Conservation (phyloP, 2,329 filamentous ascomycete genomes). For the Aspergillus brasiliensis region DNA sequence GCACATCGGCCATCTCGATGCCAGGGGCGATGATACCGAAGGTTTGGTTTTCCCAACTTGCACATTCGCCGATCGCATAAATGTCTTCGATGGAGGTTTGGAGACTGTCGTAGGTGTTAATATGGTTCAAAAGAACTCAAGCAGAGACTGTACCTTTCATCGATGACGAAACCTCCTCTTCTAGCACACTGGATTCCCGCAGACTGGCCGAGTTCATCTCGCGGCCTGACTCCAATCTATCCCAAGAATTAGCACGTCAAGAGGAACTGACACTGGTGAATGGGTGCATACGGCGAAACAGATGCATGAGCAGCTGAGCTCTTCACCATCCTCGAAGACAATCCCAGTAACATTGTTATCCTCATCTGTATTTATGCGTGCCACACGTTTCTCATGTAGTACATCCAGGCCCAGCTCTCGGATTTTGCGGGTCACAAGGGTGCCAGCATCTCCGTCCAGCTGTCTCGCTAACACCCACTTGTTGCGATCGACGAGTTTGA, state of each 20-base stretch:
- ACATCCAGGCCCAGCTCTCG: conserved; percentile 77
- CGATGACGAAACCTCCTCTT: conserved; percentile 69
- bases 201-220: conserved; percentile 72
- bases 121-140: not conserved
- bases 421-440: conserved; percentile 80
- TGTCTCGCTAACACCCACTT: conserved; percentile 81
- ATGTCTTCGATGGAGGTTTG: conserved; percentile 71
- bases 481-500: conserved; percentile 80
- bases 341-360: conserved; percentile 72
- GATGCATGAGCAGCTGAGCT: conserved; percentile 75
- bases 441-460: conserved; percentile 77
- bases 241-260: conserved; percentile 3
- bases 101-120: conserved; percentile 44
- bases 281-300: conserved; percentile 69
- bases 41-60: conserved; percentile 83
- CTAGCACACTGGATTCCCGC: conserved; percentile 73
- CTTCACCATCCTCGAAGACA: conserved; percentile 77
- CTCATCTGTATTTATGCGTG: conserved; percentile 68
- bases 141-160: conserved; percentile 36
- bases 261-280: not conserved
- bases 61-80: conserved; percentile 89
- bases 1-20: conserved; percentile 88
- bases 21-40: conserved; percentile 89
- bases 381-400: conserved; percentile 73
- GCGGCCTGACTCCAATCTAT: conserved; percentile 74